phyloP scores from a whole-genome alignment of 768 basidiomycete species.

The Neoboletus magnificus region DNA sequence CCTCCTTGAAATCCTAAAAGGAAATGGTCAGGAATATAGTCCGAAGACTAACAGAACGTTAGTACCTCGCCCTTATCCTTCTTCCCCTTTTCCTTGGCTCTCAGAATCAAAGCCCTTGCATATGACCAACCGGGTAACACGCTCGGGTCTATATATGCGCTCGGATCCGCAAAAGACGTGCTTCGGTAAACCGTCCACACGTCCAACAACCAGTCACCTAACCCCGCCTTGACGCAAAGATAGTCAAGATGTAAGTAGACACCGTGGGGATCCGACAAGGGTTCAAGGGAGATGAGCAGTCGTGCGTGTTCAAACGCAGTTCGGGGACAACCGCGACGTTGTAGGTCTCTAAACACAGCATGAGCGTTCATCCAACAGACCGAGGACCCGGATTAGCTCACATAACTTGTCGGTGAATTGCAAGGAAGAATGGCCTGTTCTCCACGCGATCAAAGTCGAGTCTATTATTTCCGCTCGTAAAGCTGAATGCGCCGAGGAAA shows the following conservation, averaged over 20 bases:
- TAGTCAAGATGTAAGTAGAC: conserved; percentile 80
- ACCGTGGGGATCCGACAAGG: conserved; percentile 87
- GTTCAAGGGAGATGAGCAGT: conserved; percentile 82
- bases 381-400: conserved; percentile 35
- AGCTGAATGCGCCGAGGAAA: conserved; percentile 82
- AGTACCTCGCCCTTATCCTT: conserved; percentile 40
- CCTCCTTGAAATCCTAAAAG: conserved; percentile 43
- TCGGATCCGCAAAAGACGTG: conserved; percentile 3
- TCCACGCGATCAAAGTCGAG: conserved; percentile 90
- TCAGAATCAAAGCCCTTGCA: conserved; percentile 64
- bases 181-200: conserved; percentile 38
- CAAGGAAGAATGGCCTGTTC: conserved; percentile 90
- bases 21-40: conserved; percentile 1
- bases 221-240: conserved; percentile 76
- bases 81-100: conserved; percentile 46
- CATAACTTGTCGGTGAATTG: conserved; percentile 79
- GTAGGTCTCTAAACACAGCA: conserved; percentile 59
- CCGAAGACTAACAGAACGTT: not conserved
- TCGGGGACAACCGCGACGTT: conserved; percentile 83
- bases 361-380: not conserved
- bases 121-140: conserved; percentile 78
- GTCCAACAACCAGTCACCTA: conserved; percentile 78
- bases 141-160: conserved; percentile 46
- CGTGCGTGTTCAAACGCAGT: conserved; percentile 91
- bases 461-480: conserved; percentile 75